Percentiles rank a stretch among this genome's conserved stretches.
Conservation (phyloP, 768 basidiomycete species). For the Myochromella boudieri region DNA sequence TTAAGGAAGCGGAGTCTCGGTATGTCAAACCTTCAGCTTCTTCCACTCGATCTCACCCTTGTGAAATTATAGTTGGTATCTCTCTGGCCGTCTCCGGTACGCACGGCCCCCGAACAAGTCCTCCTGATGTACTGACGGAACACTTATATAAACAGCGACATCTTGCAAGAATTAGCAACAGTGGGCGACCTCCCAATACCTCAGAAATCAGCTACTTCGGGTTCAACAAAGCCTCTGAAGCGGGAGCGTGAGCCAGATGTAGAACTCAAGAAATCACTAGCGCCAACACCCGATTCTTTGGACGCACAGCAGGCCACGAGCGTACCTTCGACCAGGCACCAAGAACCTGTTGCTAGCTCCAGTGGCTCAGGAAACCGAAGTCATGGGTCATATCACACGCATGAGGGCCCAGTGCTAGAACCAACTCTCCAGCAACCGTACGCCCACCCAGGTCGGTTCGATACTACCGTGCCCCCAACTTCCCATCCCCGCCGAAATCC, state of each 20-base stretch:
- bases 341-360: neutral
- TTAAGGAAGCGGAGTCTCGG: constrained; percentile 39
- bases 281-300: neutral
- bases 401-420: too few relatives aligned
- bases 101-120: neutral
- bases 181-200: constrained; percentile 71
- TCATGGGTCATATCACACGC: too few relatives aligned
- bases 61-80: constrained; percentile 32
- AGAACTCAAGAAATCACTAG: constrained; percentile 26
- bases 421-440: too few relatives aligned
- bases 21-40: constrained; percentile 9
- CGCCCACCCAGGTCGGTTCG: neutral
- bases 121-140: constrained; percentile 21
- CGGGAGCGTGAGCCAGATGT: constrained; percentile 57
- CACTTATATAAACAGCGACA: constrained; percentile 47
- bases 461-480: neutral
- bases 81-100: constrained; percentile 46
- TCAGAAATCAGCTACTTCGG: constrained; percentile 38
- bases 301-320: neutral
- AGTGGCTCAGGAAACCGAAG: neutral
- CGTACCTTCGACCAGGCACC: neutral
- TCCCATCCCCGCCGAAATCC: neutral
- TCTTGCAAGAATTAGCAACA: constrained; percentile 67
- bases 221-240: constrained; percentile 40
- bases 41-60: neutral